Conservation (phyloP, 2,329 filamentous ascomycete species). For the Colletotrichum costaricense region DNA sequence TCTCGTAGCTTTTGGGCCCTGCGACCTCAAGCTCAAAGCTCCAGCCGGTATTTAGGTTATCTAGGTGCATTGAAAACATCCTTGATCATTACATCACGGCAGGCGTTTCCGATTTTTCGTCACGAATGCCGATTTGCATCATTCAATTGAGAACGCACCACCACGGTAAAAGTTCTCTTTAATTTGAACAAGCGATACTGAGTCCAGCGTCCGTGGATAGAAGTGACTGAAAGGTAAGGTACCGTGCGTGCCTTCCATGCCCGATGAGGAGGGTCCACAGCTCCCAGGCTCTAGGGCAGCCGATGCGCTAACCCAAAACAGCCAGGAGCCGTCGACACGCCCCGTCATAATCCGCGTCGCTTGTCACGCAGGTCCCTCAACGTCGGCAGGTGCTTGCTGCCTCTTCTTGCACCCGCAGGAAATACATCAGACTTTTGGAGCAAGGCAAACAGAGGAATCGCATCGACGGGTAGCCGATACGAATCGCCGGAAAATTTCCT, state of each 20-base stretch:
- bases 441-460: conserved; percentile 17
- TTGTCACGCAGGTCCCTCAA: conserved; percentile 33
- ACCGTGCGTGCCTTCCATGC: not conserved
- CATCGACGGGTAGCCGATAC: conserved; percentile 8
- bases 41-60: not conserved
- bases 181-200: not conserved
- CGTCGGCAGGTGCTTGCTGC: conserved; percentile 20
- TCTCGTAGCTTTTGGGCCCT: not conserved
- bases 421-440: conserved; percentile 13
- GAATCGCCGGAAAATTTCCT: not conserved
- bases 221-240: not conserved
- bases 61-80: not conserved
- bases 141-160: not conserved
- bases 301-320: conserved; percentile 24
- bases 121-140: not conserved
- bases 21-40: conserved; percentile 9
- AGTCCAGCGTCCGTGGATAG: not conserved
- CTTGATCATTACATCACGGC: not conserved
- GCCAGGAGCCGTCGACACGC: conserved; percentile 19
- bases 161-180: no score
- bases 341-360: conserved; percentile 35
- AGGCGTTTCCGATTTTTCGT: not conserved
- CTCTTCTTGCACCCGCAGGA: conserved; percentile 10
- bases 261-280: not conserved
- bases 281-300: conserved; percentile 6